These are phyloP conservation scores for Auricularia sp. DNA, from an alignment of 768 basidiomycete genomes.

Conservation along the genomic window DNA sequence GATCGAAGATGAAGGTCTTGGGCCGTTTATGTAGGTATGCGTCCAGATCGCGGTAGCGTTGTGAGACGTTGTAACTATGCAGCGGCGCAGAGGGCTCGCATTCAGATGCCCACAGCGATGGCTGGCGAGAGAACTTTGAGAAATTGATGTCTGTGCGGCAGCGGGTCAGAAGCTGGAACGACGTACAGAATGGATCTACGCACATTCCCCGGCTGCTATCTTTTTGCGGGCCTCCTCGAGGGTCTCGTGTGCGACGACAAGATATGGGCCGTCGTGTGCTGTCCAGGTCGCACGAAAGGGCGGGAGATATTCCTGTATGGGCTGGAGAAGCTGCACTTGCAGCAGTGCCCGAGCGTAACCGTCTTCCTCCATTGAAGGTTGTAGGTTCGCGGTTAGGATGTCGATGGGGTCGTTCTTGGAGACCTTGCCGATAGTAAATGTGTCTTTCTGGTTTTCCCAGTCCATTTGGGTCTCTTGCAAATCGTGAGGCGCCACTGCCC, in stretches of 20 bases:
- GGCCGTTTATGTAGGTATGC: background rate
- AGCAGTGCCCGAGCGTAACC: constrained; percentile 7
- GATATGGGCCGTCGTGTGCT: constrained; percentile 33
- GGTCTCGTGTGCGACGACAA: constrained; percentile 25
- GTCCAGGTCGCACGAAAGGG: constrained; percentile 36
- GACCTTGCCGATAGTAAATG: constrained; percentile 26
- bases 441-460: constrained; percentile 22
- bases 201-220: constrained; percentile 22
- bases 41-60: constrained; percentile 1
- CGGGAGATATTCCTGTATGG: constrained; percentile 32
- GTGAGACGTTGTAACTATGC: background rate
- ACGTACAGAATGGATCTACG: constrained; percentile 4
- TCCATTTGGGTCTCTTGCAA: constrained; percentile 19
- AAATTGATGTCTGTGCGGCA: constrained; percentile 17
- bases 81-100: constrained; percentile 12
- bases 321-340: constrained; percentile 24
- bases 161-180: constrained; percentile 8
- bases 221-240: constrained; percentile 23
- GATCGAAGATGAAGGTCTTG: constrained; percentile 37
- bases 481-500: constrained; percentile 28
- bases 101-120: constrained; percentile 24
- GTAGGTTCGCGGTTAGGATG: constrained; percentile 10
- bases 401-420: constrained; percentile 5
- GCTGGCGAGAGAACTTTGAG: constrained; percentile 12
- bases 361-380: constrained; percentile 7